Conservation (phyloP, 169 alveolate species). For the Toxoplasma gondii region DNA sequence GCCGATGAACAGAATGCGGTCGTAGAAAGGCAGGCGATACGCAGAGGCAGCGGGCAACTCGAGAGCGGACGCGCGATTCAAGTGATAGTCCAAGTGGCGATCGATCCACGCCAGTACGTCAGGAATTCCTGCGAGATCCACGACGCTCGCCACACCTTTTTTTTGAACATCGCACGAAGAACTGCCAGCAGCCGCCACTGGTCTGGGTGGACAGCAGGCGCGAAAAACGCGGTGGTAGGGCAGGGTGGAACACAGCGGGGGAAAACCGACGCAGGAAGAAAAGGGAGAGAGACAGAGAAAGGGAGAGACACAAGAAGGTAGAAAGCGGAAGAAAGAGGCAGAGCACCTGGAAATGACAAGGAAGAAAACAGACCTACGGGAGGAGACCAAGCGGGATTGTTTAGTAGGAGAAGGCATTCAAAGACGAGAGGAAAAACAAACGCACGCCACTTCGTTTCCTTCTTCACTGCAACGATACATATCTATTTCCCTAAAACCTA, state of each 20-base stretch:
- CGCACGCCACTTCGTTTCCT: neutral
- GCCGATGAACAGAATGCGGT: constrained; percentile 37
- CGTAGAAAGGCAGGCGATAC: constrained; percentile 33
- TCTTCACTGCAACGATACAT: too few species aligned
- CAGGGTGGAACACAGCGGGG: neutral
- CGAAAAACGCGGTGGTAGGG: neutral
- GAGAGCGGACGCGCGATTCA: neutral
- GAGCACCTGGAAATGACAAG: too few species aligned
- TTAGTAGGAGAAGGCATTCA: neutral
- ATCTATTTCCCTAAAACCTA: too few species aligned
- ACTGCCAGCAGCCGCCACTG: neutral
- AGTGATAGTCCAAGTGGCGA: neutral
- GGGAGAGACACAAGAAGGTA: too few species aligned
- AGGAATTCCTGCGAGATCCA: neutral
- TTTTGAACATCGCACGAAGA: neutral
- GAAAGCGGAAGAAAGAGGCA: neutral
- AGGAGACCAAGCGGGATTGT: neutral
- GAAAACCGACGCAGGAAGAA: too few species aligned
- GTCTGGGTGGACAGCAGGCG: too few species aligned
- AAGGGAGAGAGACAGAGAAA: neutral
- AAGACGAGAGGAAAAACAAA: neutral
- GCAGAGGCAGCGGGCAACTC: neutral
- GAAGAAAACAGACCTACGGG: neutral
- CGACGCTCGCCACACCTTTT: neutral
- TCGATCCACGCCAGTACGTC: constrained; percentile 31